Conservation (phyloP, 2,329 filamentous ascomycete species). For the Pleomassaria siparia region DNA sequence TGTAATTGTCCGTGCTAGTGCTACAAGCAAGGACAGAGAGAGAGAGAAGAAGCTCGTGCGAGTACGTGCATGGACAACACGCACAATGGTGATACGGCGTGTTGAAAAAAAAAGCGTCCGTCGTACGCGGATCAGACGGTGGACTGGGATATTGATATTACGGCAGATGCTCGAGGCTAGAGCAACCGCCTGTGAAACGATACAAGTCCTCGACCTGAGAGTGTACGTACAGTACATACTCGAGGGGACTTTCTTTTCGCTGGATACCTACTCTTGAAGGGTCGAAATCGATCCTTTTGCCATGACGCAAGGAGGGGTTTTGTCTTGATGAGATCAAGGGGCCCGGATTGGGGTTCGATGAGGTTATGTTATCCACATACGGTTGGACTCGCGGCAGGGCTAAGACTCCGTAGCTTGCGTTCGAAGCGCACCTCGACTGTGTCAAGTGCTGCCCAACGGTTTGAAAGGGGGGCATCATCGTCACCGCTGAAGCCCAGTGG, state of each 20-base stretch:
- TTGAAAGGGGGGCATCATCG: not conserved
- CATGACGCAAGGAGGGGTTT: slow-evolving; percentile 8
- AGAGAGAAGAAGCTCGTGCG: not conserved
- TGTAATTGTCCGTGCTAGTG: too few species aligned
- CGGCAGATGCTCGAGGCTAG: slow-evolving; percentile 3
- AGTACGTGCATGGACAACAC: slow-evolving; percentile 7
- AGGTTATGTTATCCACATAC: not conserved
- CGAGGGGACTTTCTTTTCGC: too few species aligned
- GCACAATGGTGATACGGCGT: slow-evolving; percentile 10
- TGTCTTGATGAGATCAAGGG: too few species aligned
- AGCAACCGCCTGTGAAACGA: not conserved
- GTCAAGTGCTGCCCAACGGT: not conserved
- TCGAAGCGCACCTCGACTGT: not conserved
- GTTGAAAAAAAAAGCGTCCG: too few species aligned
- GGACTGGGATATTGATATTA: slow-evolving; percentile 4
- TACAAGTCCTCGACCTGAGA: not conserved
- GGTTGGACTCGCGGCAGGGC: not conserved
- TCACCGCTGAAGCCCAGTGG: not conserved
- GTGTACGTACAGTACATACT: not conserved
- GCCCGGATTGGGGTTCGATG: not conserved
- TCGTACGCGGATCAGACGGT: not conserved
- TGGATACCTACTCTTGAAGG: too few species aligned
- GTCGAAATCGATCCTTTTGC: not conserved
- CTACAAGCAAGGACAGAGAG: not conserved
- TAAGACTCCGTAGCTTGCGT: not conserved